Evolutionary conservation across 805 yeast genomes (phyloP).

Genomic region (Cyberlindnera galapagoensis): DNA sequence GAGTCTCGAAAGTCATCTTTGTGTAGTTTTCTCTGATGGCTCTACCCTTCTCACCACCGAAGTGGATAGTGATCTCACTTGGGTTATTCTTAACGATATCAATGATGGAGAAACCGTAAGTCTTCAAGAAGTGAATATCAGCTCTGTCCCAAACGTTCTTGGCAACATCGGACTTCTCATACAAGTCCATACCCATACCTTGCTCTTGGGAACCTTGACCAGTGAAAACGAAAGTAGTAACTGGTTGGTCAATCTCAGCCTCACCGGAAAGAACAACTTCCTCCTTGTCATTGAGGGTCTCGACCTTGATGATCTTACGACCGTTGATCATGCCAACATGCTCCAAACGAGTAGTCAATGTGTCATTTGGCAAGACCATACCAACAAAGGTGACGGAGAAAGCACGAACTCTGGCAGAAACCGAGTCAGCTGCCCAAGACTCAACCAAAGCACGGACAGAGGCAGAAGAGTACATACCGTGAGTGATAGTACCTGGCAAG

Average conservation of each 20-base stretch:
- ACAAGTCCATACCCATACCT: constrained; percentile 99
- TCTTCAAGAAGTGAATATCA: constrained; percentile 82
- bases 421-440: constrained; percentile 97
- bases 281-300: constrained; percentile 77
- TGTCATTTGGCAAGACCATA: constrained; percentile 96
- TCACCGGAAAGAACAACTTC: constrained; percentile 84
- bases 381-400: constrained; percentile 87
- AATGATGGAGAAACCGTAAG: constrained; percentile 95
- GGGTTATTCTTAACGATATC: constrained; percentile 96
- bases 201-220: constrained; percentile 99
- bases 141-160: constrained; percentile 97
- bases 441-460: constrained; percentile 92
- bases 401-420: constrained; percentile 92
- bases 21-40: constrained; percentile 90
- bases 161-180: constrained; percentile 86
- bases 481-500: constrained; percentile 96
- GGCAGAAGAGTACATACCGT: constrained; percentile 98
- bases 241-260: constrained; percentile 98
- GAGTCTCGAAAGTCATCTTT: constrained; percentile 96
- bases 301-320: constrained; percentile 92
- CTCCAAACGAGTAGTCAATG: constrained; percentile 77
- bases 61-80: constrained; percentile 88
- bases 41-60: constrained; percentile 98
- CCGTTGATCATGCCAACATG: constrained; percentile 99
- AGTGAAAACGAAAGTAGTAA: constrained; percentile 92